Evolutionary conservation across 257 asterid species (phyloP).

Genomic region (Craterostigma plantagineum): DNA sequence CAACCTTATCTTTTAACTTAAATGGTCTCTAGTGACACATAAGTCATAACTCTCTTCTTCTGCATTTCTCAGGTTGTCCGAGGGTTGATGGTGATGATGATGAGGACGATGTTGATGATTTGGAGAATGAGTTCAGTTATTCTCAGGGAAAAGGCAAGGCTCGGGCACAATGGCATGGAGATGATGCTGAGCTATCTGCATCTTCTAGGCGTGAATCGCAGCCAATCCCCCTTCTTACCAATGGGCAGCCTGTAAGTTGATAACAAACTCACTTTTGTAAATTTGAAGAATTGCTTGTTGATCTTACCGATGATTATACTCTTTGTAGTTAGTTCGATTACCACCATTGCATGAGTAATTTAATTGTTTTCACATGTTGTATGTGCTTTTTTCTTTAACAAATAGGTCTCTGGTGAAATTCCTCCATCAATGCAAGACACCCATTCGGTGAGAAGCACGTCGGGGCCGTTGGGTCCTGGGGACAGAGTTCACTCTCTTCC

Average conservation of each 20-base stretch:
- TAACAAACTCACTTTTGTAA: too few relatives aligned
- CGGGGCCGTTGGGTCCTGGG: slow-evolving; percentile 70
- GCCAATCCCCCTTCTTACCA: slow-evolving; percentile 57
- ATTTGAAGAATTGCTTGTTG: too few relatives aligned
- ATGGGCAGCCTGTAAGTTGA: slow-evolving; percentile 42
- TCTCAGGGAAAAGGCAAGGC: slow-evolving; percentile 35
- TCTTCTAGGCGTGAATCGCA: slow-evolving; percentile 58
- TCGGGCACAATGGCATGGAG: slow-evolving; percentile 57
- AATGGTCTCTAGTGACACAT: slow-evolving; percentile 1
- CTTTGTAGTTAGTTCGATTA: neutral
- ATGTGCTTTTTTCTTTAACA: slow-evolving; percentile 3
- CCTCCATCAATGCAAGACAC: slow-evolving; percentile 44
- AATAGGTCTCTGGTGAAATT: slow-evolving; percentile 55
- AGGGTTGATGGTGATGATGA: slow-evolving; percentile 78
- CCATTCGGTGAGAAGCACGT: slow-evolving; percentile 55
- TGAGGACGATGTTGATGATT: slow-evolving; percentile 49
- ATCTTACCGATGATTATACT: too few relatives aligned
- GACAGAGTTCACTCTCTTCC: slow-evolving; percentile 40
- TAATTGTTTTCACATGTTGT: neutral
- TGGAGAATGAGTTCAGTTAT: slow-evolving; percentile 55
- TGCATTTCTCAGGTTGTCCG: slow-evolving; percentile 35
- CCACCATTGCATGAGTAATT: neutral
- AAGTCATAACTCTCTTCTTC: slow-evolving; percentile 1
- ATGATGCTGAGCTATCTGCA: slow-evolving; percentile 44
- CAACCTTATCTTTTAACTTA: too few relatives aligned